A percentile compares a stretch with the other conserved stretches of the same genome.
phyloP scores from a whole-genome alignment of 2,329 filamentous ascomycete genomes.

The Penicillium brevicompactum region DNA sequence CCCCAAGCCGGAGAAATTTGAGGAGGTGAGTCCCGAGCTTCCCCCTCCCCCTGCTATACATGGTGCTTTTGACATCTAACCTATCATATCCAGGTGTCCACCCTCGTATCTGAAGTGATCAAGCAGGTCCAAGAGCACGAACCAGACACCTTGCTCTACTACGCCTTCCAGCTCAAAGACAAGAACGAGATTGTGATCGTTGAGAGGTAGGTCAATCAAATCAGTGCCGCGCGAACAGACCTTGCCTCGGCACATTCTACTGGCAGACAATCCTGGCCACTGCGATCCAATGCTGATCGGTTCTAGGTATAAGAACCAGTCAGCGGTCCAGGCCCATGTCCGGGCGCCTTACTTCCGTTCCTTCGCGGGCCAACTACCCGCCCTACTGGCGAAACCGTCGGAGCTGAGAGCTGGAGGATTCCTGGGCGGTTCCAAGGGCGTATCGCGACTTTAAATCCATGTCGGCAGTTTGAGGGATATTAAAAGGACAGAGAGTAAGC shows the following conservation, averaged over 20 bases:
- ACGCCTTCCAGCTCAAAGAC: slow-evolving; percentile 27
- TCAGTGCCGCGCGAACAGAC: slow-evolving; percentile 1
- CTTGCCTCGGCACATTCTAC: slow-evolving; percentile 17
- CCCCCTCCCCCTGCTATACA: background rate
- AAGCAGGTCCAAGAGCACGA: slow-evolving; percentile 35
- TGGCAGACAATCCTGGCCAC: background rate
- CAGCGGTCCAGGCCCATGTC: slow-evolving; percentile 27
- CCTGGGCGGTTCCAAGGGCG: slow-evolving; percentile 20
- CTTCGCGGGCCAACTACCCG: slow-evolving; percentile 21
- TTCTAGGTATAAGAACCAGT: slow-evolving; percentile 30
- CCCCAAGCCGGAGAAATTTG: slow-evolving; percentile 34
- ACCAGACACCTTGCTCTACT: slow-evolving; percentile 35
- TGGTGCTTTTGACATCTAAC: background rate
- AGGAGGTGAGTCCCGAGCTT: slow-evolving; percentile 27
- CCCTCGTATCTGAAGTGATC: slow-evolving; percentile 26
- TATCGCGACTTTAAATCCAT: slow-evolving; percentile 23
- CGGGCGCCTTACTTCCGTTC: slow-evolving; percentile 26
- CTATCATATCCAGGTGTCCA: slow-evolving; percentile 23
- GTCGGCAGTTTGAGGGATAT: slow-evolving; percentile 9
- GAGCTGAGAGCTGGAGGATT: slow-evolving; percentile 27
- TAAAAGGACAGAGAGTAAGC: slow-evolving; percentile 12
- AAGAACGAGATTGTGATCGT: slow-evolving; percentile 36
- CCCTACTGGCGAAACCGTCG: slow-evolving; percentile 23
- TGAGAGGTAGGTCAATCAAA: slow-evolving; percentile 29
- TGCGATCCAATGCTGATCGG: slow-evolving; percentile 1